Conservation (phyloP, 495 filamentous ascomycete species). For the Penicillium chermesinum region DNA sequence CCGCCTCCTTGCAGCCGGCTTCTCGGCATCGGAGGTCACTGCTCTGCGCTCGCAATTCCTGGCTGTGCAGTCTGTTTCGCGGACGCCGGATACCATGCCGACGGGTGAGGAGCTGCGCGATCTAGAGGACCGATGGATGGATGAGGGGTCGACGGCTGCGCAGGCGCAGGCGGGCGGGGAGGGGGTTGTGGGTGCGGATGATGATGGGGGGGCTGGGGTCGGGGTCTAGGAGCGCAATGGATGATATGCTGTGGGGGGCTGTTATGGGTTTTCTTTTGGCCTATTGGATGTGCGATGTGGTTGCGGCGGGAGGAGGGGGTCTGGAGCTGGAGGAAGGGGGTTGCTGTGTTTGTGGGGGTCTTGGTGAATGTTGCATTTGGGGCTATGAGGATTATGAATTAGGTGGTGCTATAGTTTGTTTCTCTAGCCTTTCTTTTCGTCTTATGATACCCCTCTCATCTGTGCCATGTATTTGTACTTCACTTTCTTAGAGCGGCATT, state of each 20-base stretch:
- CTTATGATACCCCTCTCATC: conserved; percentile 6
- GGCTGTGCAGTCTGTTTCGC: conserved; percentile 65
- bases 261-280: conserved; percentile 93
- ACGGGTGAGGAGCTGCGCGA: conserved; percentile 51
- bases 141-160: conserved; percentile 55
- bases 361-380: conserved; percentile 69
- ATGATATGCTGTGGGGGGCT: conserved; percentile 84
- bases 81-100: conserved; percentile 84
- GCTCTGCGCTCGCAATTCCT: conserved; percentile 81
- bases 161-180: conserved; percentile 30
- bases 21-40: conserved; percentile 74
- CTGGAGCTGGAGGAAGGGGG: conserved; percentile 73
- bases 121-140: conserved; percentile 91
- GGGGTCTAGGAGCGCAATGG: conserved; percentile 51
- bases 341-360: conserved; percentile 79
- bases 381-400: conserved; percentile 52
- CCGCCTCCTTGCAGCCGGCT: conserved; percentile 70
- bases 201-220: conserved; percentile 46
- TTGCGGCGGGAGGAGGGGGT: conserved; percentile 82
- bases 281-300: conserved; percentile 79
- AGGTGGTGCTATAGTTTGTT: no score
- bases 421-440: not conserved
- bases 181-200: conserved; percentile 42
- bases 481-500: no score
- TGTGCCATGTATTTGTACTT: no score